Evolutionary conservation across 192 early-diverging fungal species (phyloP).

Genomic region (Funneliformis geosporum): DNA sequence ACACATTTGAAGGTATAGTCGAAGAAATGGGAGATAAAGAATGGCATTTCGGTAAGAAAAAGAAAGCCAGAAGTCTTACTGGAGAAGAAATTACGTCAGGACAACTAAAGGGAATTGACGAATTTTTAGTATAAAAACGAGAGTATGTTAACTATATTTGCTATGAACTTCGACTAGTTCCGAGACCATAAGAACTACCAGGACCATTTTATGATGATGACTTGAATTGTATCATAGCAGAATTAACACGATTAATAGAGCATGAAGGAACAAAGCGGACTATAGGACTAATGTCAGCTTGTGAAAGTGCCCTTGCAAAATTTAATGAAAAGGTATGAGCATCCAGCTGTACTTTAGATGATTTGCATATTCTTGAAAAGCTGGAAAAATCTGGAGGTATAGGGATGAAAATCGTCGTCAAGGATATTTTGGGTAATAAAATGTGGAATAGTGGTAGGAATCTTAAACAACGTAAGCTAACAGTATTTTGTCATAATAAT

Average conservation of each 20-base stretch:
- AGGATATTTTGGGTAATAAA: neutral
- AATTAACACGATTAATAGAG: neutral
- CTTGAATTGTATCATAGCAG: neutral
- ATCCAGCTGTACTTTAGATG: too few relatives aligned
- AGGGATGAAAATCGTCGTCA: neutral
- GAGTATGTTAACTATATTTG: too few relatives aligned
- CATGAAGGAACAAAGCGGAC: neutral
- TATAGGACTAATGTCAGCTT: neutral
- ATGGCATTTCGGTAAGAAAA: slow-evolving; percentile 11
- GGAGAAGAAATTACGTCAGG: too few relatives aligned
- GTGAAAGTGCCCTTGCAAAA: too few relatives aligned
- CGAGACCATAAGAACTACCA: neutral
- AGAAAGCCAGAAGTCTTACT: neutral
- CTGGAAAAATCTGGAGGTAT: neutral
- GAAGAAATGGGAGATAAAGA: neutral
- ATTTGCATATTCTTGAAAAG: neutral
- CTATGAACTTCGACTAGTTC: neutral
- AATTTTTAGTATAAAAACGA: too few relatives aligned
- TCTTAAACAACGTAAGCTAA: neutral
- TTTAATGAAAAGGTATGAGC: too few relatives aligned
- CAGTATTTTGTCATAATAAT: too few relatives aligned
- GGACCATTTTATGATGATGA: neutral
- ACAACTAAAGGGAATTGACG: too few relatives aligned
- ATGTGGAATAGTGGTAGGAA: neutral
- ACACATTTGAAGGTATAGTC: neutral